A percentile compares a stretch with the other conserved stretches of the same genome.
Evolutionary conservation across 345 rosid genomes (phyloP).

Genomic region (Zanthoxylum bungeanum): DNA sequence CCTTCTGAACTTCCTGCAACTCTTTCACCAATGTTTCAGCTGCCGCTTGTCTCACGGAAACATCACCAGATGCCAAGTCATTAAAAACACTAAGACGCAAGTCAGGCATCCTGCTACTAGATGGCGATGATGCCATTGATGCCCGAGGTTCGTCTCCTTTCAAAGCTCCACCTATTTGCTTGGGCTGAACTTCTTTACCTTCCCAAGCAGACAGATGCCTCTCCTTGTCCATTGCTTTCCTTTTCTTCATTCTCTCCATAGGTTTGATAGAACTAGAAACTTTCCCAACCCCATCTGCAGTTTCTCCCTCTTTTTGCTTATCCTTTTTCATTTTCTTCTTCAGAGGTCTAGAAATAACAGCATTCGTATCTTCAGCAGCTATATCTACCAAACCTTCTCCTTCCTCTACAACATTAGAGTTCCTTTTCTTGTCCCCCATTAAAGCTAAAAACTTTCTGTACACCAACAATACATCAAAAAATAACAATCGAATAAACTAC

Average conservation of each 20-base stretch:
- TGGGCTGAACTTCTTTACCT: slow-evolving; percentile 24
- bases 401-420: slow-evolving; percentile 29
- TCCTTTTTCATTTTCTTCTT: slow-evolving; percentile 48
- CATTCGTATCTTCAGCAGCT: neutral
- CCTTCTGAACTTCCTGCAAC: slow-evolving; percentile 74
- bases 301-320: slow-evolving; percentile 16
- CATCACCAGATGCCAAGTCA: slow-evolving; percentile 65
- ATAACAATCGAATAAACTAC: neutral
- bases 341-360: slow-evolving; percentile 12
- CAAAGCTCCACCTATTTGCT: slow-evolving; percentile 9
- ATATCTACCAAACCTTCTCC: slow-evolving; percentile 24
- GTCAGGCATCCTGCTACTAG: slow-evolving; percentile 44
- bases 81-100: slow-evolving; percentile 70
- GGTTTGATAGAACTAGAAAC: slow-evolving; percentile 38
- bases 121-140: slow-evolving; percentile 23
- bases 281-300: slow-evolving; percentile 17
- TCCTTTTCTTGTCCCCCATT: slow-evolving; percentile 69
- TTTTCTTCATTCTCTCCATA: slow-evolving; percentile 83
- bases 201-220: slow-evolving; percentile 37
- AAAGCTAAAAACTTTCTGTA: neutral
- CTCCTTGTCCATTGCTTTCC: slow-evolving; percentile 76
- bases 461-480: neutral
- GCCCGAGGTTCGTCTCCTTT: slow-evolving; percentile 24
- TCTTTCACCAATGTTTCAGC: slow-evolving; percentile 61
- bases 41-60: slow-evolving; percentile 55